Base-by-base conservation (phyloP, 176 grass and related monocot genomes). In the Poa annua region DNA sequence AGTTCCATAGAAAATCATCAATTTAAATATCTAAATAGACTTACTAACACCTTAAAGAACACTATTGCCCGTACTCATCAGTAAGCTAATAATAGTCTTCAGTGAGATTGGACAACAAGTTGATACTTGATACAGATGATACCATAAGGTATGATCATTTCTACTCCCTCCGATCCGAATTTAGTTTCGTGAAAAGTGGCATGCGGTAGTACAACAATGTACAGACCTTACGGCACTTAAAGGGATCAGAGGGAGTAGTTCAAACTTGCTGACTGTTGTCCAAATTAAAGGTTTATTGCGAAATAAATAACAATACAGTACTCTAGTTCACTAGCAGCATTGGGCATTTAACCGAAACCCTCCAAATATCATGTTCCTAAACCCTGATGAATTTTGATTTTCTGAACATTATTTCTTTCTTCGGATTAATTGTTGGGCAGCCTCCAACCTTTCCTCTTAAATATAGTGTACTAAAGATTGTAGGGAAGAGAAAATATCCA, bases 1-100 rank as follows among this genome's bases (percentile, higher is more conserved):
- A 72, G 22, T 66, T 55, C 5, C 55, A 13, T 22, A 53, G 78
- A 52, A 72, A 54, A 88, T 72, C 53, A 83, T 71, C 36, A 75
- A 60, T 72, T 44, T 42, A 88, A 70, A 81, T 49, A 52, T 61
- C 62, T 44, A 76, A 71, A 82, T 22, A 65, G 21, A 81, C 19
- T 73, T 26, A 51, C 16, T 39, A 62, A 80, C 51, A 74, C 49
- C 4, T 25, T 44, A 62, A 22, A 67, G 61, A 74, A 32, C 11
- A 47, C 39, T n/a, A 4, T 1, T 73, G 54, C 19, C 39, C 26
- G 42, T 35, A 45, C 29, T 81, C 62, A 75, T 35, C 3, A 2
- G 76, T 59, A 71, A 19, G 36, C 8, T 6, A 1, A 76, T 68
- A 71, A 19, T 7, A 83, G 35, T 19, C 55, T 75, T 22, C 22